Evolutionary conservation across 257 asterid species (phyloP).

Genomic region (Coffea eugenioides): DNA sequence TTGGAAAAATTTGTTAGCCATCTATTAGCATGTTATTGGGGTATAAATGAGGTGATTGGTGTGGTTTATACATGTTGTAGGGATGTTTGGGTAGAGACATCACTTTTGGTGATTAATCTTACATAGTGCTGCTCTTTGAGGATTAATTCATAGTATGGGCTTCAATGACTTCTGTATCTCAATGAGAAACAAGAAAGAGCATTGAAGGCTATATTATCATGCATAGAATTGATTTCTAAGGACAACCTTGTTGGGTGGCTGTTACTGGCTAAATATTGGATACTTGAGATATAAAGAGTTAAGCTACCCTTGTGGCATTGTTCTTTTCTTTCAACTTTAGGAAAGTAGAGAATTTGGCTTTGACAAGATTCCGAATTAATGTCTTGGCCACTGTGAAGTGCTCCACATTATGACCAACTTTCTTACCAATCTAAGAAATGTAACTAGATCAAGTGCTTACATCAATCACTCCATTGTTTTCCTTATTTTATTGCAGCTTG

Average conservation of each 20-base stretch:
- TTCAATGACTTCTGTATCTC: background rate
- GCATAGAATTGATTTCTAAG: too few species aligned
- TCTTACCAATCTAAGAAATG: too few species aligned
- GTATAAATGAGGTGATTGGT: background rate
- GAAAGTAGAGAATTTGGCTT: background rate
- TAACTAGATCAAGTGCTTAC: background rate
- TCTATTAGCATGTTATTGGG: background rate
- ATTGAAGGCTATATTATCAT: background rate
- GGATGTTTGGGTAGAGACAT: background rate
- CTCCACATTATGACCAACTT: background rate
- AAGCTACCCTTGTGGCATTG: background rate
- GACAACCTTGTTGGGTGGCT: too few species aligned
- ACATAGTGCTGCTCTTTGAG: background rate
- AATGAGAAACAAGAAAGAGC: background rate
- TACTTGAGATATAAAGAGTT: background rate
- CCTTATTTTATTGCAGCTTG: conserved; percentile 58
- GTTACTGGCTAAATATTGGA: background rate
- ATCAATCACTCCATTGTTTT: conserved; percentile 22
- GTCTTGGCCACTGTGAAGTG: background rate
- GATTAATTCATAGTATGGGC: background rate
- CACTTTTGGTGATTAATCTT: background rate
- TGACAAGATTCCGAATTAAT: background rate
- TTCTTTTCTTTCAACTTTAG: background rate
- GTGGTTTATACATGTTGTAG: background rate
- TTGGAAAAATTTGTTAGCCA: too few species aligned